phyloP scores from a whole-genome alignment of 495 filamentous ascomycete species.

The Penicillium canescens region DNA sequence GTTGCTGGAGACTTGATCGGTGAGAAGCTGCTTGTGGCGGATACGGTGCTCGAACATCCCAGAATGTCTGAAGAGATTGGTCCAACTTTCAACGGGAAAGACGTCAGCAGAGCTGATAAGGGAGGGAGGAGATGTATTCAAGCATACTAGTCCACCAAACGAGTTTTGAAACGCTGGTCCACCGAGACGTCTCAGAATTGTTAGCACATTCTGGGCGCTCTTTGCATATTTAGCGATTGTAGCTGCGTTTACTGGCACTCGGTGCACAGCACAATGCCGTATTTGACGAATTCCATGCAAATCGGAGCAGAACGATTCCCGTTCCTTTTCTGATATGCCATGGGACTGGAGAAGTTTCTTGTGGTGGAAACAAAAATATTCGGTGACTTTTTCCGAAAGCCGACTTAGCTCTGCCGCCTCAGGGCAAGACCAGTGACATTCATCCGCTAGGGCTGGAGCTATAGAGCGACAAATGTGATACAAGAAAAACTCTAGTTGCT shows the following conservation, averaged over 20 bases:
- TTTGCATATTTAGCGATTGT: constrained; percentile 9
- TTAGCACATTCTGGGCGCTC: neutral
- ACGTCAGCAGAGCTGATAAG: neutral
- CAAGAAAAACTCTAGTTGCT: constrained; percentile 8
- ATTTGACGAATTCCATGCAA: constrained; percentile 11
- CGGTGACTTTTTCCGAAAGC: constrained; percentile 11
- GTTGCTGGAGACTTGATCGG: neutral
- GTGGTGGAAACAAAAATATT: constrained; percentile 14
- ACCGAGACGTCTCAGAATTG: neutral
- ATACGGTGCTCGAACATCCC: neutral
- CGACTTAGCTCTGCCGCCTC: constrained; percentile 11
- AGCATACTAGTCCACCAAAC: constrained; percentile 1
- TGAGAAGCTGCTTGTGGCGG: neutral
- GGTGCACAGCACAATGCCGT: constrained; percentile 10
- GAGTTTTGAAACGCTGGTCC: neutral
- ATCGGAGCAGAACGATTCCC: constrained; percentile 9
- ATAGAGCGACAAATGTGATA: constrained; percentile 3
- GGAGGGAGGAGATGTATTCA: neutral
- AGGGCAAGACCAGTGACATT: constrained; percentile 10
- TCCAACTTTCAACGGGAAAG: neutral
- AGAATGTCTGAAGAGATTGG: constrained; percentile 3
- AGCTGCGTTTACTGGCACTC: neutral
- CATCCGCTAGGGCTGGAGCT: constrained; percentile 5
- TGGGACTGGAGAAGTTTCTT: neutral
- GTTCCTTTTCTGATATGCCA: constrained; percentile 9